These are phyloP conservation scores for Aspergillus texensis DNA, from an alignment of 2,329 filamentous ascomycete genomes.

Conservation along the genomic window DNA sequence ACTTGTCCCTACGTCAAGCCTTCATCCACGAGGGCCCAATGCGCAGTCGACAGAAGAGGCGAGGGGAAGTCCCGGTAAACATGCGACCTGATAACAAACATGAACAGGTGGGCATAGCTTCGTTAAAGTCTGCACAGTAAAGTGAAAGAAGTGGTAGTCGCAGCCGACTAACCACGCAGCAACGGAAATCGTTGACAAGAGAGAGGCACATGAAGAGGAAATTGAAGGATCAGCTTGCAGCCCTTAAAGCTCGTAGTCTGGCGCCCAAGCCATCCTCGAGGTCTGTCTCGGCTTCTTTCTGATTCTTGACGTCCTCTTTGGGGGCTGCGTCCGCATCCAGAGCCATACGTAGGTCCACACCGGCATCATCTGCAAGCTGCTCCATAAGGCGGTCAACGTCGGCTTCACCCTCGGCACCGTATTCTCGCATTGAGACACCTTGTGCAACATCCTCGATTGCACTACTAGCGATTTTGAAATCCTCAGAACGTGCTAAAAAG, in stretches of 20 bases:
- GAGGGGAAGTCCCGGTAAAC: not conserved
- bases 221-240: conserved; percentile 31
- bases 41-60: not conserved
- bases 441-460: conserved; percentile 47
- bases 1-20: not conserved
- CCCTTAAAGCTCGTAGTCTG: conserved; percentile 43
- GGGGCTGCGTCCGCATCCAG: conserved; percentile 43
- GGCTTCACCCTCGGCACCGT: conserved; percentile 46
- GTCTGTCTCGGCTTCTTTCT: conserved; percentile 40
- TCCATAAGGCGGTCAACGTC: conserved; percentile 49
- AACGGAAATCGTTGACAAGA: not conserved
- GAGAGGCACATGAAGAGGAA: not conserved
- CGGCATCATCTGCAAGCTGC: conserved; percentile 48
- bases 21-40: not conserved
- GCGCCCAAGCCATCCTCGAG: conserved; percentile 46
- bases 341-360: conserved; percentile 45
- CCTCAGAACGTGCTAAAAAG: conserved; percentile 44
- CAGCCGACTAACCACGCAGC: not conserved
- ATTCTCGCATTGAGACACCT: conserved; percentile 47
- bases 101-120: conserved; percentile 15
- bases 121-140: conserved; percentile 9
- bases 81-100: not conserved
- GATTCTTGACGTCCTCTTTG: conserved; percentile 45
- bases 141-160: not conserved
- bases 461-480: conserved; percentile 47